Evolutionary conservation across 2,329 filamentous ascomycete genomes (phyloP), one percentile per base, ranked within the genome.

Genomic region (Beauveria sp.): DNA sequence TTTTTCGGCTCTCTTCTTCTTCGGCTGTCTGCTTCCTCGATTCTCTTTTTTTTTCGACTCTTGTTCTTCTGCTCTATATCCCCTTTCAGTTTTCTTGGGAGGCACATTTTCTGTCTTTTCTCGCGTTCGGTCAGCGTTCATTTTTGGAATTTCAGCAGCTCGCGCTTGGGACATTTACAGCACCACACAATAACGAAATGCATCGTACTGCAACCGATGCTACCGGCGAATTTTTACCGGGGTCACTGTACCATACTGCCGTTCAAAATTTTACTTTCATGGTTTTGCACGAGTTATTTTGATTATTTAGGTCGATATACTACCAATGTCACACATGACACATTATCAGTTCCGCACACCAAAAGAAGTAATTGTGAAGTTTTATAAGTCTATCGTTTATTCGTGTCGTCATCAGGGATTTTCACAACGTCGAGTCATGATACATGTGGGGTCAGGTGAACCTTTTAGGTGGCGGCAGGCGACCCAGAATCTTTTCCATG

Each of bases 401-500:
- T 28, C 48, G 48, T 50, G 49, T 20, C 20, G 16, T 54, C 51
- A 24, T 53, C 34, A 28, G 3, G 4, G 5, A 18, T 20, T 22
- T 34, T 43, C 16, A 20, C n/a, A 43, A 28, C 2, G 1, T 24
- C 50, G 1, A 14, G 8, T 53, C 38, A 9, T 26, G 16, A 10
- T 18, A 3, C 16, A 1, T n/a, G 5, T 20, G 5, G 18, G 1
- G 26, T 26, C 24, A 31, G 40, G 26, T 24, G 26, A 48, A 22
- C 64, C 65, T 0, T 38, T 62, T 49, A 3, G 64, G 63, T 2
- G 61, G 63, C 6, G 63, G 63, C 31, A 66, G 16, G 26, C 22
- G 51, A 8, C 64, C 64, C 49, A 66, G 38, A 2, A 64, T n/a
- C 40, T 61, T 42, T 26, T 66, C 65, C 48, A 66, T 60, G 7